phyloP scores from a whole-genome alignment of 2,329 filamentous ascomycete species.

The Trichophyton equinum region DNA sequence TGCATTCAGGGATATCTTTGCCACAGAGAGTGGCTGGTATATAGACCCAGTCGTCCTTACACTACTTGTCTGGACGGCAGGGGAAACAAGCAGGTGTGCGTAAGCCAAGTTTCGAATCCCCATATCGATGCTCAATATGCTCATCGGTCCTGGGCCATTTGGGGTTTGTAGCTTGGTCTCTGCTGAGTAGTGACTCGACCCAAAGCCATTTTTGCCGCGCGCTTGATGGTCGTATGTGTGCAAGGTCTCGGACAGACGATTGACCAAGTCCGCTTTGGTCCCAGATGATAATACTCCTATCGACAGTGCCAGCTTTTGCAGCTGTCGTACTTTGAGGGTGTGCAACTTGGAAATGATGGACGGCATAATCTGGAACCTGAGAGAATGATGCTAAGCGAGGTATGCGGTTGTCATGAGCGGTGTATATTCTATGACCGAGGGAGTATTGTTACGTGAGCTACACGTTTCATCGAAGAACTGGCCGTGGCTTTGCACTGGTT shows the following conservation, averaged over 20 bases:
- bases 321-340: conserved; percentile 38
- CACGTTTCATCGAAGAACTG: too few relatives aligned
- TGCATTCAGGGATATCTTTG: conserved; percentile 22
- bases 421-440: background rate
- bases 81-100: conserved; percentile 44
- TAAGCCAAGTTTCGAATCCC: conserved; percentile 71
- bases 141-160: conserved; percentile 20
- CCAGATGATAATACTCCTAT: conserved; percentile 50
- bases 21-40: background rate
- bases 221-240: background rate
- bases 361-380: background rate
- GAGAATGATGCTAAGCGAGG: background rate
- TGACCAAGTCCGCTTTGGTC: conserved; percentile 44
- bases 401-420: background rate
- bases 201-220: conserved; percentile 5
- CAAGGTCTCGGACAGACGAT: conserved; percentile 33
- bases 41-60: background rate
- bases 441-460: background rate
- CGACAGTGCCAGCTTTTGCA: conserved; percentile 48
- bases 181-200: background rate
- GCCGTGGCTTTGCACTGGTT: too few relatives aligned
- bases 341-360: conserved; percentile 22
- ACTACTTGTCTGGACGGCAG: background rate
- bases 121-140: conserved; percentile 70
- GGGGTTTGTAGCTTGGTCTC: background rate